A percentile compares a stretch with the other conserved stretches of the same genome.
phyloP scores from a whole-genome alignment of 805 yeast genomes.

The Ogataea paraovalis region DNA sequence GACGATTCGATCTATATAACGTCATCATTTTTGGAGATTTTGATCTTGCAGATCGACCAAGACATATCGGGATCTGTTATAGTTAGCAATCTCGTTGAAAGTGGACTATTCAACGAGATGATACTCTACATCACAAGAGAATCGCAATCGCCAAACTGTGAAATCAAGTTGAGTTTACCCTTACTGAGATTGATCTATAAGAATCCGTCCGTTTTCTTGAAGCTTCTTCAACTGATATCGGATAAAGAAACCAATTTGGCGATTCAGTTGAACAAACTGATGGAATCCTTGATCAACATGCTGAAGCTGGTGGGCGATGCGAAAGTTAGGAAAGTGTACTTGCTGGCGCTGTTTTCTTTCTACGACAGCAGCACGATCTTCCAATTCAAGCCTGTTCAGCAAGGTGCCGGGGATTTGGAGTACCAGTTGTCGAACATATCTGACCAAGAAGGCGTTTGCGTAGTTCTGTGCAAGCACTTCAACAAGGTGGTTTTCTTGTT shows the following conservation, averaged over 20 bases:
- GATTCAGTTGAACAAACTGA: constrained; percentile 13
- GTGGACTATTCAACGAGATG: constrained; percentile 44
- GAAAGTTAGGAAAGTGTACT: constrained; percentile 55
- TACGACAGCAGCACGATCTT: too few species aligned
- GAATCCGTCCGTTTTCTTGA: constrained; percentile 33
- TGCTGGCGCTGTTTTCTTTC: constrained; percentile 28
- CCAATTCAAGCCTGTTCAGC: too few species aligned
- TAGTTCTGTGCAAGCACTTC: constrained; percentile 22
- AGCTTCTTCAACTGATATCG: constrained; percentile 30
- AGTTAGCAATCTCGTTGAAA: constrained; percentile 31
- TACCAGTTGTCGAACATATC: constrained; percentile 26
- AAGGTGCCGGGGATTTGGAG: constrained; percentile 16
- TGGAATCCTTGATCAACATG: constrained; percentile 26
- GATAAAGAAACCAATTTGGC: constrained; percentile 23
- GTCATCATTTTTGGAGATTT: constrained; percentile 49
- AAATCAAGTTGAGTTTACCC: constrained; percentile 35
- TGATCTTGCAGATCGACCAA: constrained; percentile 34
- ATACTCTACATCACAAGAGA: constrained; percentile 39
- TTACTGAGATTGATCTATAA: constrained; percentile 37
- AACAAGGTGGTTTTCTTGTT: constrained; percentile 25
- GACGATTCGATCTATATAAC: constrained; percentile 65
- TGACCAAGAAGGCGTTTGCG: constrained; percentile 18
- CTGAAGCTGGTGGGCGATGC: constrained; percentile 64
- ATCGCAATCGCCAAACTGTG: constrained; percentile 39
- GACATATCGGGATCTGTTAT: constrained; percentile 8